A percentile compares a stretch with the other conserved stretches of the same genome.
These are phyloP conservation scores for Globisporangium acanthophoron DNA, from an alignment of 352 stramenopile species.

Conservation along the genomic window DNA sequence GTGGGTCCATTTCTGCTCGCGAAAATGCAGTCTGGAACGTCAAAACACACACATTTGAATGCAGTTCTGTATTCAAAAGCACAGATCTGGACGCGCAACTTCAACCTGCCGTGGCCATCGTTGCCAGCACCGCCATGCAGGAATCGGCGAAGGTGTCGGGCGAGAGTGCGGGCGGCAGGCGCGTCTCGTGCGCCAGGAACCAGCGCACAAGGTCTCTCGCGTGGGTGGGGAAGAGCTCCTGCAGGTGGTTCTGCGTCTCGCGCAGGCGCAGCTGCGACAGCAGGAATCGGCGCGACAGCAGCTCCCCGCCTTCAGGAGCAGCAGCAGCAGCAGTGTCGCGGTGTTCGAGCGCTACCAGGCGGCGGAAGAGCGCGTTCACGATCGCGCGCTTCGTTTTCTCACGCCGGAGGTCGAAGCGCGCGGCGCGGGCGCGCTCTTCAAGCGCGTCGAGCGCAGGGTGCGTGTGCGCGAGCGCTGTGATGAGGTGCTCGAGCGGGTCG, in stretches of 20 bases:
- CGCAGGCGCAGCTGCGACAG: conserved; percentile 35
- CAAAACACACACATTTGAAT: not conserved
- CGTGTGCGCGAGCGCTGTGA: conserved; percentile 37
- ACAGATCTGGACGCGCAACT: not conserved
- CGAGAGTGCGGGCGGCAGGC: conserved; percentile 23
- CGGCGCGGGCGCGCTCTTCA: conserved; percentile 30
- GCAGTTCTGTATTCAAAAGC: not conserved
- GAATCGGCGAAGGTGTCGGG: conserved; percentile 25
- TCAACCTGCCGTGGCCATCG: conserved; percentile 15
- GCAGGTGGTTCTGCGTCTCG: conserved; percentile 42
- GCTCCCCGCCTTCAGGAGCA: conserved; percentile 7
- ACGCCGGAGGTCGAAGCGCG: conserved; percentile 53
- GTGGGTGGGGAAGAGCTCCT: conserved; percentile 47
- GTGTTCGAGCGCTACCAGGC: conserved; percentile 46
- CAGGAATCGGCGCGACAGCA: conserved; percentile 37
- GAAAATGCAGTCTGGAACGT: not conserved
- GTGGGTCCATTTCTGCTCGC: conserved; percentile 6
- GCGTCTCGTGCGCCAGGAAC: conserved; percentile 33
- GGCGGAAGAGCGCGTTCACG: conserved; percentile 42
- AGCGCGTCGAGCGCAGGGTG: conserved; percentile 49
- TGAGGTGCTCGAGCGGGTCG: conserved; percentile 64
- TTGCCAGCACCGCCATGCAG: conserved; percentile 37
- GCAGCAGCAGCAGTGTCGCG: not conserved
- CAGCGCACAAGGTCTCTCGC: conserved; percentile 48
- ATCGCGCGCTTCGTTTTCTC: conserved; percentile 61